Evolutionary conservation across 208 protist species (phyloP).

Genomic region (Kentomonas sorsogonicus): DNA sequence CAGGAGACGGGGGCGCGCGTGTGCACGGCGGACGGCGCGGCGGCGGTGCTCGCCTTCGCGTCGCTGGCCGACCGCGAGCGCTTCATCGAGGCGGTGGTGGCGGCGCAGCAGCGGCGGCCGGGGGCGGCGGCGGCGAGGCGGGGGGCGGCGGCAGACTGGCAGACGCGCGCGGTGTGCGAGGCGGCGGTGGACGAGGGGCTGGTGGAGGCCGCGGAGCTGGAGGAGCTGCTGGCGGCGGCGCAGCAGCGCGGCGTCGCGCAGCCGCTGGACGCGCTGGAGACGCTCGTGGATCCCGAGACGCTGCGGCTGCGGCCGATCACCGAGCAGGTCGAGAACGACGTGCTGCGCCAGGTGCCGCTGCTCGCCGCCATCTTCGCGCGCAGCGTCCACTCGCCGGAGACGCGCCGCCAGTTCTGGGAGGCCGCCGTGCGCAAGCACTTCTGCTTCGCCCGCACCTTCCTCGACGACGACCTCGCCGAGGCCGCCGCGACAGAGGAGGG

Average conservation of each 20-base stretch:
- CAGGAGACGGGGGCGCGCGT: constrained; percentile 42
- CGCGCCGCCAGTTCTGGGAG: constrained; percentile 66
- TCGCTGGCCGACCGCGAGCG: constrained; percentile 28
- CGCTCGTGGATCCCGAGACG: constrained; percentile 61
- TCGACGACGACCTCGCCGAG: constrained; percentile 64
- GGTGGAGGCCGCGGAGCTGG: constrained; percentile 36
- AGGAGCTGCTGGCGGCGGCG: constrained; percentile 37
- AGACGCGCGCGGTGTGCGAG: constrained; percentile 45
- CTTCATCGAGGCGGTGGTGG: constrained; percentile 37
- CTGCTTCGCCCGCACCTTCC: constrained; percentile 78
- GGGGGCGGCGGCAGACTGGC: too few relatives aligned
- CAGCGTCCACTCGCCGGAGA: constrained; percentile 52
- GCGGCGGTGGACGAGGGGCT: constrained; percentile 67
- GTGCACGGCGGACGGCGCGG: constrained; percentile 17
- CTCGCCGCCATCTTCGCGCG: constrained; percentile 62
- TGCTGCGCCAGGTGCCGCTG: constrained; percentile 71
- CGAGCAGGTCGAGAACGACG: constrained; percentile 74
- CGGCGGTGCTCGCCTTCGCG: constrained; percentile 40
- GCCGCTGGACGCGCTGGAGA: constrained; percentile 67
- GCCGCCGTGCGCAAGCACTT: constrained; percentile 81
- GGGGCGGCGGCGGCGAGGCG: constrained; percentile 22
- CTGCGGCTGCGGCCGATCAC: constrained; percentile 67
- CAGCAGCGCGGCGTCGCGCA: constrained; percentile 65
- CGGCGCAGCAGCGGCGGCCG: constrained; percentile 19
- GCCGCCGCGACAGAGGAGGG: constrained; percentile 15